Evolutionary conservation across 345 rosid genomes (phyloP).

Genomic region (Populus simonii): DNA sequence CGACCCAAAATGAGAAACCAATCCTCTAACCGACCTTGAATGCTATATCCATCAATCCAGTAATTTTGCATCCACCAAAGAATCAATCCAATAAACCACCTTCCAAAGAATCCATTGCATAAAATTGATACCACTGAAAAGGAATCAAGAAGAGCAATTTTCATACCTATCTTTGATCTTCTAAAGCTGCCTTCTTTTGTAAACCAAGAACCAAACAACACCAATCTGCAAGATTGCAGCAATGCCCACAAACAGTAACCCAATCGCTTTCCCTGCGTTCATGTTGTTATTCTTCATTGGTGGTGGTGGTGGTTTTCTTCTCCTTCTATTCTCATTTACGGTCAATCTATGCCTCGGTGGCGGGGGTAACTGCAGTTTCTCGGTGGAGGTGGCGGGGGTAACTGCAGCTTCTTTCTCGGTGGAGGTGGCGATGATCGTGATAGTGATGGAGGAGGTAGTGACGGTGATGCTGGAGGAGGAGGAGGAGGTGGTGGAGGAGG

Average conservation of each 20-base stretch:
- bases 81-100: conserved; percentile 15
- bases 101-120: not conserved
- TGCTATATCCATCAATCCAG: conserved; percentile 14
- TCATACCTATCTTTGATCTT: conserved; percentile 42
- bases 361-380: too few relatives aligned
- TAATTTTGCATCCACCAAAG: not conserved
- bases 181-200: conserved; percentile 66
- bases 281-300: conserved; percentile 17
- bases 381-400: too few relatives aligned
- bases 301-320: not conserved
- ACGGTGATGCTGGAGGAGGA: not conserved
- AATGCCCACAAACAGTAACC: conserved; percentile 65
- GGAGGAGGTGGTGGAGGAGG: not conserved
- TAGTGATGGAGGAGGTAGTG: not conserved
- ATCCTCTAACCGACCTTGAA: not conserved
- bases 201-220: conserved; percentile 66
- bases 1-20: conserved; percentile 7
- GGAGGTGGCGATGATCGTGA: conserved; percentile 19
- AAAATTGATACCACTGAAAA: conserved; percentile 1
- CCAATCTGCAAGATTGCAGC: conserved; percentile 66
- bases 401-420: not conserved
- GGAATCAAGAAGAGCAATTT: conserved; percentile 28
- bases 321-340: not conserved
- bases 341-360: conserved; percentile 6
- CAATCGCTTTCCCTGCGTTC: conserved; percentile 74